Percentiles rank a stretch among this genome's conserved stretches.
Evolutionary conservation across 139 green algal species (phyloP).

Genomic region (Ettlia oleoabundans): DNA sequence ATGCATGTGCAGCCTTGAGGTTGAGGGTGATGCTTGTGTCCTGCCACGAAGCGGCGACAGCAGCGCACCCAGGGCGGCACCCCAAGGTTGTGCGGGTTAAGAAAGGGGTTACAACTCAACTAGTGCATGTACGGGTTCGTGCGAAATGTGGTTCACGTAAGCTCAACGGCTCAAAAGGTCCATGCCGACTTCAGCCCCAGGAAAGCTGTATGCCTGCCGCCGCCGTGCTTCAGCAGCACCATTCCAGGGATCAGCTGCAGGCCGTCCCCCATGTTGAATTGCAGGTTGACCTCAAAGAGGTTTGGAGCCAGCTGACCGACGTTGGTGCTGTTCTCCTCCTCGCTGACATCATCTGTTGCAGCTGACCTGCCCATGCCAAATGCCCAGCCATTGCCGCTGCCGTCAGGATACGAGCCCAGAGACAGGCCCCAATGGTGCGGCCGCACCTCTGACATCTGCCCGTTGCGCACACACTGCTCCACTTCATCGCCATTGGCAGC

Average conservation of each 20-base stretch:
- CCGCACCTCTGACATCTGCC: neutral
- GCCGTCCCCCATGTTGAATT: slow-evolving; percentile 43
- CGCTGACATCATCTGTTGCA: neutral
- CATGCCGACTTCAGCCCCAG: slow-evolving; percentile 18
- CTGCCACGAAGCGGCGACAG: too few species aligned
- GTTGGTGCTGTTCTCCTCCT: neutral
- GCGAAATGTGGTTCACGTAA: too few species aligned
- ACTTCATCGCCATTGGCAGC: neutral
- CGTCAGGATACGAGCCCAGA: slow-evolving; percentile 33
- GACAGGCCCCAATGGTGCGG: slow-evolving; percentile 30
- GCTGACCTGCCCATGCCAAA: slow-evolving; percentile 17
- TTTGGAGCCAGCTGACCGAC: slow-evolving; percentile 10
- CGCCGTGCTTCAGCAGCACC: slow-evolving; percentile 16
- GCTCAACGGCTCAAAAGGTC: slow-evolving; percentile 24
- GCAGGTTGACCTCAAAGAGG: slow-evolving; percentile 40
- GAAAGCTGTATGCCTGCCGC: neutral
- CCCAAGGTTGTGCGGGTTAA: too few species aligned
- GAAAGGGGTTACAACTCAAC: too few species aligned
- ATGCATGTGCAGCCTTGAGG: too few species aligned
- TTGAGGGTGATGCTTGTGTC: too few species aligned
- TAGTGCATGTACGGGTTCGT: too few species aligned
- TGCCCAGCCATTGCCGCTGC: slow-evolving; percentile 44
- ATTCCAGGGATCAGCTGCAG: slow-evolving; percentile 38
- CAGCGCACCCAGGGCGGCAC: too few species aligned
- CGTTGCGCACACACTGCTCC: neutral